Percentiles rank a stretch among this genome's conserved stretches.
Conservation (phyloP, 2,329 filamentous ascomycete species). For the Cladobotryum mycophilum region DNA sequence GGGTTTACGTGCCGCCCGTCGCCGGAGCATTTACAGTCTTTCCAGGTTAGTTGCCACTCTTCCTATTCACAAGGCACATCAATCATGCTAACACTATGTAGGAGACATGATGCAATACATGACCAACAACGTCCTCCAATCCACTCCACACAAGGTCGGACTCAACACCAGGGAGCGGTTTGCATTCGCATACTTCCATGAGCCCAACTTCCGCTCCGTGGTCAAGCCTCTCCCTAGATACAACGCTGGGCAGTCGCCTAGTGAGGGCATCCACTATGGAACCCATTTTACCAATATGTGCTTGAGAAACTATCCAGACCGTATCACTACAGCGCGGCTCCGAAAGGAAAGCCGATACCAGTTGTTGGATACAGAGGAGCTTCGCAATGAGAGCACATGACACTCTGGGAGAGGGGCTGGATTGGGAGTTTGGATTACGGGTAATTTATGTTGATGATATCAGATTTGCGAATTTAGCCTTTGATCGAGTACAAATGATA, state of each 20-base stretch:
- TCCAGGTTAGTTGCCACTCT: constrained; percentile 28
- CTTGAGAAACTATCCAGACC: constrained; percentile 42
- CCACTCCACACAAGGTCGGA: constrained; percentile 45
- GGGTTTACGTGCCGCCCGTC: constrained; percentile 42
- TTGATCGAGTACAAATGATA: too few relatives aligned
- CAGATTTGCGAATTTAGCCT: too few relatives aligned
- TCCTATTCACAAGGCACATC: not conserved
- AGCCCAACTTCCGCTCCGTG: constrained; percentile 42
- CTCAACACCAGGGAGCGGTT: constrained; percentile 42
- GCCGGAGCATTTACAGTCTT: constrained; percentile 43
- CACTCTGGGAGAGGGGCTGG: too few relatives aligned
- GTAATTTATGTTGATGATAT: not conserved
- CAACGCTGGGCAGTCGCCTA: constrained; percentile 22
- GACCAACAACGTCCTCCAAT: constrained; percentile 38
- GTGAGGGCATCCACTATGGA: constrained; percentile 43
- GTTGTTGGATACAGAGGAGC: constrained; percentile 14
- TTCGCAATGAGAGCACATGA: constrained; percentile 20
- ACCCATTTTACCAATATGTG: constrained; percentile 48
- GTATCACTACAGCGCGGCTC: constrained; percentile 36
- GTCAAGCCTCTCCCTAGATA: constrained; percentile 37
- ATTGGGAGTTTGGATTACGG: too few relatives aligned
- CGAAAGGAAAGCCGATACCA: constrained; percentile 22
- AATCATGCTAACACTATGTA: constrained; percentile 10
- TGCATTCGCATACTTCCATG: constrained; percentile 46
- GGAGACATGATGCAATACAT: constrained; percentile 49